Percentiles rank a stretch among this genome's conserved stretches.
These are phyloP conservation scores for Colletotrichum lupini DNA, from an alignment of 2,329 filamentous ascomycete genomes.

Conservation along the genomic window DNA sequence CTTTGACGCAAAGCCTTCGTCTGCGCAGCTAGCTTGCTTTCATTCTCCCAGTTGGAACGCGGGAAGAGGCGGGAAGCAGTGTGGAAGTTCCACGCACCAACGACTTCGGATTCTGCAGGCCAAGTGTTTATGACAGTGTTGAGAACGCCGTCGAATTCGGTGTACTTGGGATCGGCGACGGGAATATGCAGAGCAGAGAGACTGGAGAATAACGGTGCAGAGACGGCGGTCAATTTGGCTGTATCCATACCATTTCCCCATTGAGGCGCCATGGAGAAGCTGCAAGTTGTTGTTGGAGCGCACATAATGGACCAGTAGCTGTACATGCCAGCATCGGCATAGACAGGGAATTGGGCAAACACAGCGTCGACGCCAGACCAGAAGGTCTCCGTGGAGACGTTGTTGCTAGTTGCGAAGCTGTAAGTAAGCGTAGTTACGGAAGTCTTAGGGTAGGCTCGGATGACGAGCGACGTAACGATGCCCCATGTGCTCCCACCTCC, in stretches of 20 bases:
- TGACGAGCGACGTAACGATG: slow-evolving; percentile 53
- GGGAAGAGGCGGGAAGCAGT: slow-evolving; percentile 37
- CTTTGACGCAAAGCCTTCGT: slow-evolving; percentile 38
- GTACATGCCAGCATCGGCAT: slow-evolving; percentile 49
- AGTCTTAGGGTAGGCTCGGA: slow-evolving; percentile 52
- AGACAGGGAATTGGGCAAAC: slow-evolving; percentile 45
- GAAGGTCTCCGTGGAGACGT: slow-evolving; percentile 42
- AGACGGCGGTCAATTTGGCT: slow-evolving; percentile 48
- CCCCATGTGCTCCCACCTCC: slow-evolving; percentile 59
- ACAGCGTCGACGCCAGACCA: slow-evolving; percentile 44
- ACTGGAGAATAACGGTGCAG: slow-evolving; percentile 45
- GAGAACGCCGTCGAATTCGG: slow-evolving; percentile 42
- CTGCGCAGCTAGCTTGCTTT: slow-evolving; percentile 36
- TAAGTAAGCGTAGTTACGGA: slow-evolving; percentile 45
- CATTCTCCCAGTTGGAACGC: slow-evolving; percentile 40
- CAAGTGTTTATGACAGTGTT: slow-evolving; percentile 40
- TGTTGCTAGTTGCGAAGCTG: slow-evolving; percentile 41
- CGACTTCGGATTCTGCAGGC: slow-evolving; percentile 36
- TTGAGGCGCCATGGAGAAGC: slow-evolving; percentile 38
- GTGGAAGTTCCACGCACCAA: slow-evolving; percentile 16
- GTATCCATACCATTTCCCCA: slow-evolving; percentile 36
- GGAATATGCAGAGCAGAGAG: slow-evolving; percentile 38
- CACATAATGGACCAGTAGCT: slow-evolving; percentile 47
- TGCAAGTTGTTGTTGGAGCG: slow-evolving; percentile 40
- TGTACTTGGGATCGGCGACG: slow-evolving; percentile 43